A percentile compares a stretch with the other conserved stretches of the same genome.
These are phyloP conservation scores for Aureobasidium sp. DNA, from an alignment of 2,329 filamentous ascomycete species.

Conservation along the genomic window DNA sequence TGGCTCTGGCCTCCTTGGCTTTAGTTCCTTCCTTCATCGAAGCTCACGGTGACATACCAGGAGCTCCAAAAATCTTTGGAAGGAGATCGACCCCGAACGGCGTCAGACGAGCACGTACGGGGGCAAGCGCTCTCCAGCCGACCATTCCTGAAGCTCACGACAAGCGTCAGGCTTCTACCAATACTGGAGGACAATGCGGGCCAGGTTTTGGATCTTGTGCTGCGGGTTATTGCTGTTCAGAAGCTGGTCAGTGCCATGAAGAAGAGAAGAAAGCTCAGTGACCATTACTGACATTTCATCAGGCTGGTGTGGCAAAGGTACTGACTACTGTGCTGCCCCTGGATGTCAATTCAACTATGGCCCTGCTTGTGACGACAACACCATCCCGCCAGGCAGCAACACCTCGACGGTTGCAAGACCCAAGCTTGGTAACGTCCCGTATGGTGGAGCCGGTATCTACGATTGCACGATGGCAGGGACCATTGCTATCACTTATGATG, in stretches of 20 bases:
- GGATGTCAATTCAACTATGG: conserved; percentile 56
- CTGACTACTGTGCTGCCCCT: conserved; percentile 54
- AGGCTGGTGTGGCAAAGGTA: conserved; percentile 42
- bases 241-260: neutral
- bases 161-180: conserved; percentile 12
- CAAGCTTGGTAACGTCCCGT: conserved; percentile 47
- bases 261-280: neutral
- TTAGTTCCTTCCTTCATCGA: neutral
- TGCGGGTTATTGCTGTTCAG: conserved; percentile 12
- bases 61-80: conserved; percentile 10
- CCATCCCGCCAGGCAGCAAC: conserved; percentile 47
- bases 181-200: conserved; percentile 11
- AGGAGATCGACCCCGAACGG: neutral
- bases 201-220: conserved; percentile 7
- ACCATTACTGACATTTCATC: neutral
- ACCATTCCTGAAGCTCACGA: neutral
- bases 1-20: neutral
- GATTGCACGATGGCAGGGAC: conserved; percentile 46
- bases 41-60: conserved; percentile 3
- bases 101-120: neutral
- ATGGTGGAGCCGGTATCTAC: conserved; percentile 53
- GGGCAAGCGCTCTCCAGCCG: neutral
- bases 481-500: conserved; percentile 80
- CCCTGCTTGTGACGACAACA: conserved; percentile 55
- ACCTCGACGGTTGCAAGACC: conserved; percentile 49